Evolutionary conservation across 352 stramenopile species (phyloP).

Genomic region (Blastocystis hominis): DNA sequence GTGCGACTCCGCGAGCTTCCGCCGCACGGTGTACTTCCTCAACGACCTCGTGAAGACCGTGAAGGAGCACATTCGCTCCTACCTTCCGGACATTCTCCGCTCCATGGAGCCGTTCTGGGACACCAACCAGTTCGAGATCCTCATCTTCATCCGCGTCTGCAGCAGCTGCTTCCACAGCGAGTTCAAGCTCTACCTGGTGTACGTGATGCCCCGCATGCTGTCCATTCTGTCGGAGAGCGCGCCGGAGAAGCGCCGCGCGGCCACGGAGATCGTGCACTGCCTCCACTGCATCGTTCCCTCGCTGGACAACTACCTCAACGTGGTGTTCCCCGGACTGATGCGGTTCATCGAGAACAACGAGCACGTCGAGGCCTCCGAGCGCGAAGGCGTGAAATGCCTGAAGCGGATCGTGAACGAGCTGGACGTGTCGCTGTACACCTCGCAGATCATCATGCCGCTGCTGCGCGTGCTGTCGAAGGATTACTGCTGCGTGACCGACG

Average conservation of each 20-base stretch:
- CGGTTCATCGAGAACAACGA: slow-evolving; percentile 56
- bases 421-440: slow-evolving; percentile 51
- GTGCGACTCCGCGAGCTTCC: slow-evolving; percentile 72
- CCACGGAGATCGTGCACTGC: slow-evolving; percentile 47
- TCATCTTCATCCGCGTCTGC: slow-evolving; percentile 80
- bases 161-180: slow-evolving; percentile 70
- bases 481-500: neutral
- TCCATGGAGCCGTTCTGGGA: slow-evolving; percentile 88
- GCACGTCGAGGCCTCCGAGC: neutral
- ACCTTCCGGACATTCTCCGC: slow-evolving; percentile 87
- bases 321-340: slow-evolving; percentile 49
- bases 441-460: slow-evolving; percentile 50
- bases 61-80: slow-evolving; percentile 84
- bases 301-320: slow-evolving; percentile 52
- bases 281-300: slow-evolving; percentile 40
- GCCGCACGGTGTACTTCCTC: slow-evolving; percentile 90
- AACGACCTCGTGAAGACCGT: slow-evolving; percentile 87
- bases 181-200: slow-evolving; percentile 77
- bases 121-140: slow-evolving; percentile 84
- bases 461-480: slow-evolving; percentile 45
- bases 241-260: neutral
- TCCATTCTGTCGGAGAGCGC: slow-evolving; percentile 68
- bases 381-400: slow-evolving; percentile 43
- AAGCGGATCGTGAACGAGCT: slow-evolving; percentile 29
- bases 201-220: slow-evolving; percentile 75